Conservation (phyloP, 1,284 basidiomycete genomes). For the Heterobasidion irregulare region DNA sequence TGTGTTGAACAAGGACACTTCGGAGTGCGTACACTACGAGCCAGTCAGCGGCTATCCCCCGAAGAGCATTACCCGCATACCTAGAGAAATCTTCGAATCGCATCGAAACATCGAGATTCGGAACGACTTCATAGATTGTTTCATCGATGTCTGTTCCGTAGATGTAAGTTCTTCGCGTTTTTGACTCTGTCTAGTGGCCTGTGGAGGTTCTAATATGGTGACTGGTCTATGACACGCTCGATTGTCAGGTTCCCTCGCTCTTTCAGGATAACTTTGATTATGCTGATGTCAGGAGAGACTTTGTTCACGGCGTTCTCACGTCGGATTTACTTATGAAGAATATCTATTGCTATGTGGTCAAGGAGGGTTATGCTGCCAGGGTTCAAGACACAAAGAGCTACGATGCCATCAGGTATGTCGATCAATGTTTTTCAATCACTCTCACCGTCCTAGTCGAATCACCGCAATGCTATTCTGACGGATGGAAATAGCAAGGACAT, state of each 20-base stretch:
- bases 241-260: conserved; percentile 78
- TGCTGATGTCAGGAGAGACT: conserved; percentile 84
- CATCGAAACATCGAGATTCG: conserved; percentile 77
- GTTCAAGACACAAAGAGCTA: conserved; percentile 88
- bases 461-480: background rate
- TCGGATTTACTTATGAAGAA: conserved; percentile 95
- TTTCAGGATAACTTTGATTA: conserved; percentile 99
- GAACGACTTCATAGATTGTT: conserved; percentile 83
- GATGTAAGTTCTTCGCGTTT: conserved; percentile 43
- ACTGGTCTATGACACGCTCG: background rate
- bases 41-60: conserved; percentile 58
- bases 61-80: conserved; percentile 50
- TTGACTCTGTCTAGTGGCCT: background rate
- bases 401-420: conserved; percentile 68
- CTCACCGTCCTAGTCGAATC: too few species aligned
- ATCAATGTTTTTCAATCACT: background rate
- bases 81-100: conserved; percentile 58
- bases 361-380: conserved; percentile 82
- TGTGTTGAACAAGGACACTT: conserved; percentile 66
- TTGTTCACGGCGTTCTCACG: conserved; percentile 94
- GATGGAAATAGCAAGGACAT: conserved; percentile 76
- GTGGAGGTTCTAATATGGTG: background rate
- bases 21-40: conserved; percentile 75
- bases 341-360: conserved; percentile 83
- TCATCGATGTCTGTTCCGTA: conserved; percentile 88